Base-by-base conservation (phyloP, 2,329 filamentous ascomycete genomes). In the Fusarium globosum region DNA sequence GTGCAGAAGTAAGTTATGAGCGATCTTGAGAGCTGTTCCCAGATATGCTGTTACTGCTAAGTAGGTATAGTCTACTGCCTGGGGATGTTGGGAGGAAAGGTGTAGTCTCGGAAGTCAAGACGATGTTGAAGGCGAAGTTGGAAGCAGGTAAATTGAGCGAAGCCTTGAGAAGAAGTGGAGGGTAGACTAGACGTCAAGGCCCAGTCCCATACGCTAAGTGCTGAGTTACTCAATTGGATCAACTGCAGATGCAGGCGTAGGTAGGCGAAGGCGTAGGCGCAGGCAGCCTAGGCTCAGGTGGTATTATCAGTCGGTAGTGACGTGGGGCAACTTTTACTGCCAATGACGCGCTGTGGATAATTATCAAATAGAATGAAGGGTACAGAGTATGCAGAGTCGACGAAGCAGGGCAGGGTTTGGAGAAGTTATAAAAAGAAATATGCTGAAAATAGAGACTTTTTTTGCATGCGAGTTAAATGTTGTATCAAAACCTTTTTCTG, bases 271-370 rank as follows among this genome's bases (percentile, higher is more conserved):
- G 20, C 13, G 33, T 28, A 43, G 63, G 23, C 23, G 48, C 16
- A 36, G 49, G n/a, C 13, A 55, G 62, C 58, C 53, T 35, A 53
- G 35, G 23, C 51, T 41, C 52, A 51, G 66, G 56, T 53, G 56
- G 55, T 71, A 52, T 39, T 49, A 49, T 36, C 64, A 58, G 43
- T 61, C 38, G 58, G 60, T 41, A 68, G 71, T 72, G 66, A 61
- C 69, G 72, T 75, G 73, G 73, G 69, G 73, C 72, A 75, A 60
- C 52, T 70, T 38, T 43, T 56, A 46, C 52, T 68, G 53, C 72
- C 69, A 74, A 74, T 74, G 72, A 75, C 72, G 58, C 65, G 55
- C 46, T 42, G 65, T 73, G 68, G 71, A 67, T 43, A 57, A 55
- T 51, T 58, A 36, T 39, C 35, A 16, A n/a, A 59, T 36, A 33